phyloP scores from a whole-genome alignment of 805 yeast genomes.

The Yarrowia keelungensis region DNA sequence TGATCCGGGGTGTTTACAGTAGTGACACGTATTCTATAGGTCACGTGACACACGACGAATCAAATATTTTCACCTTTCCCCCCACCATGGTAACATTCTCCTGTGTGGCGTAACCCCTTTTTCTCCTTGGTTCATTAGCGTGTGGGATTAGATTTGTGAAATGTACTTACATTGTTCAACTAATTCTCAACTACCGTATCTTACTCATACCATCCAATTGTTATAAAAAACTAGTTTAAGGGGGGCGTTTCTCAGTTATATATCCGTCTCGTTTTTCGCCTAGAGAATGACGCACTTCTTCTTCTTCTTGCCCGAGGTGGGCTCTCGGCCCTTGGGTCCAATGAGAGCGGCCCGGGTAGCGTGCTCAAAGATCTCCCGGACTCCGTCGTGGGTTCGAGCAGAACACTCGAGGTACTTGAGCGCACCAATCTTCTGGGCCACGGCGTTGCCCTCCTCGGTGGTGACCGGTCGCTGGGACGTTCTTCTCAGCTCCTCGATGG shows the following conservation, averaged over 20 bases:
- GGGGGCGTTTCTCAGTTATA: too few species aligned
- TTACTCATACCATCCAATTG: conserved; percentile 3
- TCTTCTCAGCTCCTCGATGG: conserved; percentile 75
- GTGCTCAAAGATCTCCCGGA: conserved; percentile 88
- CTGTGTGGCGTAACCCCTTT: too few species aligned
- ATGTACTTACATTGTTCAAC: too few species aligned
- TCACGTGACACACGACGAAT: too few species aligned
- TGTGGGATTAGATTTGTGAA: too few species aligned
- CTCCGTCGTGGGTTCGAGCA: conserved; percentile 89
- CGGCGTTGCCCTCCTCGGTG: conserved; percentile 80
- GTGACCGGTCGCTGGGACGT: conserved; percentile 83
- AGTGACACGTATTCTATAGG: too few species aligned
- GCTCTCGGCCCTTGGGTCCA: conserved; percentile 42
- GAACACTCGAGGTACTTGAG: conserved; percentile 88
- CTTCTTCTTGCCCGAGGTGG: conserved; percentile 31
- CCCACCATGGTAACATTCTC: too few species aligned
- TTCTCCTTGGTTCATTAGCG: too few species aligned
- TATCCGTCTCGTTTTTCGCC: neutral
- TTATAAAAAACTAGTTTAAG: conserved; percentile 8
- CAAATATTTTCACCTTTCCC: too few species aligned
- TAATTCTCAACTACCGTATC: too few species aligned
- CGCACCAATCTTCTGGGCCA: conserved; percentile 90
- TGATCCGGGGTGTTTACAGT: too few species aligned
- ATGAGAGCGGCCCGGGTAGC: conserved; percentile 90
- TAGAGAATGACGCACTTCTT: conserved; percentile 36